A percentile compares a stretch with the other conserved stretches of the same genome.
Conservation (phyloP, 2,329 filamentous ascomycete genomes). For the Colletotrichum melonis region DNA sequence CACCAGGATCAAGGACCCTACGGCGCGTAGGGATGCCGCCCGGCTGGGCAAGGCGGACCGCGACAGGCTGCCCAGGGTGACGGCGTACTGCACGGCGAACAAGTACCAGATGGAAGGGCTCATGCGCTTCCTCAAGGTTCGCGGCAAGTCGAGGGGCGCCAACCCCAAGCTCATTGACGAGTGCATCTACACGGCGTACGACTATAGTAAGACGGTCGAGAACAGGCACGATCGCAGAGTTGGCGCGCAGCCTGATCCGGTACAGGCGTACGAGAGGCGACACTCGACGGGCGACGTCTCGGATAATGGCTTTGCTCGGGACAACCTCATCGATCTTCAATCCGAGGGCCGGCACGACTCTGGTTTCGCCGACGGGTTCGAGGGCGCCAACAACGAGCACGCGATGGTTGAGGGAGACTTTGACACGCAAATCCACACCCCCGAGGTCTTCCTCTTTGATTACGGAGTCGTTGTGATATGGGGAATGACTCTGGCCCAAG, state of each 20-base stretch:
- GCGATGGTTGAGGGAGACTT: slow-evolving; percentile 70
- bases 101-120: slow-evolving; percentile 90
- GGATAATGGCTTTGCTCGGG: slow-evolving; percentile 63
- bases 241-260: slow-evolving; percentile 47
- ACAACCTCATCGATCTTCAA: slow-evolving; percentile 73
- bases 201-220: slow-evolving; percentile 70
- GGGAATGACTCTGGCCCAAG: slow-evolving; percentile 94
- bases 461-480: slow-evolving; percentile 98
- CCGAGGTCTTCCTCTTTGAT: slow-evolving; percentile 95
- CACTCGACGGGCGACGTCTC: slow-evolving; percentile 81
- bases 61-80: slow-evolving; percentile 87
- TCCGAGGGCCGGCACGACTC: slow-evolving; percentile 48
- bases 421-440: slow-evolving; percentile 88
- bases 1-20: slow-evolving; percentile 96
- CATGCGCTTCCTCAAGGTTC: slow-evolving; percentile 90
- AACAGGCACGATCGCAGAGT: slow-evolving; percentile 44
- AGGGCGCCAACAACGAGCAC: slow-evolving; percentile 40
- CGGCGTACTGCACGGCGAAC: slow-evolving; percentile 95
- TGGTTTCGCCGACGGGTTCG: slow-evolving; percentile 45
- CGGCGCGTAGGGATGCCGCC: slow-evolving; percentile 90
- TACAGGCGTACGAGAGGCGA: slow-evolving; percentile 70
- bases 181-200: slow-evolving; percentile 96
- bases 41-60: slow-evolving; percentile 93
- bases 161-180: slow-evolving; percentile 96
- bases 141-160: slow-evolving; percentile 79